Evolutionary conservation across 1,284 basidiomycete genomes (phyloP), one percentile per base, ranked within the genome.

Genomic region (Tausonia pullulans): DNA sequence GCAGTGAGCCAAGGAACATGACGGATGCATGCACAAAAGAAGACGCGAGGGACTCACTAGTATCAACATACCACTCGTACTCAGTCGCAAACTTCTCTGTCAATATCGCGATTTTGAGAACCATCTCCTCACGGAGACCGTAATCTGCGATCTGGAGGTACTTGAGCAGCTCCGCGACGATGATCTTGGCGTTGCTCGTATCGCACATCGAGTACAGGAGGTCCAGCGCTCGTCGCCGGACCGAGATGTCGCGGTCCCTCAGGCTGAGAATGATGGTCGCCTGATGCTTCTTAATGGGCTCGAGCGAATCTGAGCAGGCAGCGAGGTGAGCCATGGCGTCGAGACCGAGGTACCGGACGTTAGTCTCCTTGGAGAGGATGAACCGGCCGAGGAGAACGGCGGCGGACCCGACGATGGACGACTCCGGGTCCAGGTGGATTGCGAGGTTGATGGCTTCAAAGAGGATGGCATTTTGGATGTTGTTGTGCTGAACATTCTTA

Each of bases 151-250:
- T 84, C 72, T 86, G 86, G 66, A 98, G 82, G 75, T 97, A 98
- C 67, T 89, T 84, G 65, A 99, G 79, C 43, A 99, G 81, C 76
- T 98, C 94, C 62, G 88, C 91, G 43, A 98, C 96, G 69, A 98
- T 93, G 64, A 88, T 79, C 73, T 94, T 93, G 13, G 94, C 90
- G 77, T 98, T 98, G 71, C 90, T 87, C 14, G 87, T 82, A 74
- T 99, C 96, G 77, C 96, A 98, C 95, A 98, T 98, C 76, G 92
- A 96, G 78, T 98, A 98, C 11, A 98, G 81, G 59, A 99, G 80
- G 77, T 98, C 96, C 59, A 99, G 81, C 1, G 93, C 96, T 65
- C 96, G 82, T 63, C 96, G 81, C 51, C 96, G 86, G 56, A 99
- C 94, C 45, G 91, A 95, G 66, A 98, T 98, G 75, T 99, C 96